phyloP scores from a whole-genome alignment of 345 rosid genomes.

The Diplotaxis tenuifolia region DNA sequence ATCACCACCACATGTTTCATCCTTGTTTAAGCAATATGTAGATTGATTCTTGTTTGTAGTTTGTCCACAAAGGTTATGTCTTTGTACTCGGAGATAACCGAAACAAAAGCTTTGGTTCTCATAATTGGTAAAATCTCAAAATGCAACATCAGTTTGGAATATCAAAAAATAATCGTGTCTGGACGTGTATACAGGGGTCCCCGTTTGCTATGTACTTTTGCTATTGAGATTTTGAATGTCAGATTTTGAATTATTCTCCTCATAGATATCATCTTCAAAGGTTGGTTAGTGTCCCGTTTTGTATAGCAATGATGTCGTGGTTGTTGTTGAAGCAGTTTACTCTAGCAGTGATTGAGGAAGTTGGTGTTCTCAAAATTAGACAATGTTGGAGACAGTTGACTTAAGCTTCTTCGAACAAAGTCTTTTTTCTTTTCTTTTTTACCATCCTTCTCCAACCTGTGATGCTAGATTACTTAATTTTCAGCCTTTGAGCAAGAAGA shows the following conservation, averaged over 20 bases:
- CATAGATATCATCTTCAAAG: no score
- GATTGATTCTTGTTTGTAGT: constrained; percentile 42
- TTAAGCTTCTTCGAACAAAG: neutral
- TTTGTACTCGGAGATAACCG: constrained; percentile 93
- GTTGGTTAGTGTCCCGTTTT: no score
- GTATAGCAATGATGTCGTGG: no score
- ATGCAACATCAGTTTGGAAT: no score
- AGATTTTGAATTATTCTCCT: no score
- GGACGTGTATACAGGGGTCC: no score
- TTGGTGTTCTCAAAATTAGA: neutral
- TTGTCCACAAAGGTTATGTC: constrained; percentile 74
- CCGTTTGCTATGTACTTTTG: no score
- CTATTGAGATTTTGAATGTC: no score
- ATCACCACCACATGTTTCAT: neutral
- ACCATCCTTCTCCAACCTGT: neutral
- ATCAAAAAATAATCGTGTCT: no score
- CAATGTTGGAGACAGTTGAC: neutral
- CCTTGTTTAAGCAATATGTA: neutral
- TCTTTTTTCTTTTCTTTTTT: no score
- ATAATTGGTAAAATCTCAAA: constrained; percentile 53
- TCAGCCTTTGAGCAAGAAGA: neutral
- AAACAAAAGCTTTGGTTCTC: constrained; percentile 86
- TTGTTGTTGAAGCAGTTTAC: no score
- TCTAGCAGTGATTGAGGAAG: no score
- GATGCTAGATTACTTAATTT: neutral